A percentile compares a stretch with the other conserved stretches of the same genome.
Conservation (phyloP, 495 filamentous ascomycete species). For the Tetracladium setigerum region DNA sequence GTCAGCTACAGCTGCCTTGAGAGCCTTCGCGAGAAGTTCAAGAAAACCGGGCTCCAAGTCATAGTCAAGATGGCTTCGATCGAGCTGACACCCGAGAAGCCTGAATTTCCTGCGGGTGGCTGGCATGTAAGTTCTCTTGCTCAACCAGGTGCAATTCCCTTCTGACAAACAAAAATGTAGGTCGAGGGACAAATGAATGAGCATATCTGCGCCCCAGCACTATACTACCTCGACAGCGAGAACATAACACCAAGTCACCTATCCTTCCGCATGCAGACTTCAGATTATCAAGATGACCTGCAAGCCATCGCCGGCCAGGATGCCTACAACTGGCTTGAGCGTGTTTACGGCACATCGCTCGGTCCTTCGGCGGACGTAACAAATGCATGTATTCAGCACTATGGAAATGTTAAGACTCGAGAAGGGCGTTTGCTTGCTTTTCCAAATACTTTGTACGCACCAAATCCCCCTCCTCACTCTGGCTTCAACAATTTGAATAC, state of each 20-base stretch:
- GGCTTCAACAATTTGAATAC: background rate
- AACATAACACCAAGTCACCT: slow-evolving; percentile 52
- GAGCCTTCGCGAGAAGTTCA: slow-evolving; percentile 4
- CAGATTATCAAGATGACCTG: slow-evolving; percentile 10
- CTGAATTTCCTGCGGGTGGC: slow-evolving; percentile 23
- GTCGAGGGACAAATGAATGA: no score
- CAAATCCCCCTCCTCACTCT: background rate
- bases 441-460: slow-evolving; percentile 35
- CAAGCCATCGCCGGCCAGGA: background rate
- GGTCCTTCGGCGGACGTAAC: no score
- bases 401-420: no score
- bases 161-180: background rate
- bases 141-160: background rate
- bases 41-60: slow-evolving; percentile 28
- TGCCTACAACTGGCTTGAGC: slow-evolving; percentile 5
- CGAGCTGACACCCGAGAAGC: slow-evolving; percentile 28
- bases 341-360: slow-evolving; percentile 9
- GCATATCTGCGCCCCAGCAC: slow-evolving; percentile 46
- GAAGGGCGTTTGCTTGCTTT: slow-evolving; percentile 32
- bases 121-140: slow-evolving; percentile 27
- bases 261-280: slow-evolving; percentile 36
- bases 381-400: no score
- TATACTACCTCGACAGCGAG: slow-evolving; percentile 54
- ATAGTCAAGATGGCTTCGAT: slow-evolving; percentile 31
- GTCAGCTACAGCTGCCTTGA: slow-evolving; percentile 3